Evolutionary conservation across 2,329 filamentous ascomycete genomes (phyloP), one percentile per base, ranked within the genome.

Genomic region (Aspergillus novofumigatus): DNA sequence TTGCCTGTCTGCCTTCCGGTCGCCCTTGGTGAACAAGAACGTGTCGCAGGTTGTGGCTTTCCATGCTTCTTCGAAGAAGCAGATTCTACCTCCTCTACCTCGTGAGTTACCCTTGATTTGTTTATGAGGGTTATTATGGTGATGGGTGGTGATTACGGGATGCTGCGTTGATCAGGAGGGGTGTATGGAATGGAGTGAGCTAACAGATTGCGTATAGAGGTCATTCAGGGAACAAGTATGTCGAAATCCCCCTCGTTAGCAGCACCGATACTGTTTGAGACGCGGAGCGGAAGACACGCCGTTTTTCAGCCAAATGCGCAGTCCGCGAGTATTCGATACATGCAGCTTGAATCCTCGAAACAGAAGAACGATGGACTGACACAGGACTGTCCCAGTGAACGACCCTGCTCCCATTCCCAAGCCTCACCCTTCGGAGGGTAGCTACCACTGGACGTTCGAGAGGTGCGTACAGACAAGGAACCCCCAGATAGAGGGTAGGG

Each of bases 371-470:
- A 7, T 23, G 11, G 21, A 41, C 38, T 52, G 35, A 52, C 50
- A 35, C 9, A 21, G 25, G 50, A 38, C 23, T 41, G 14, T 29
- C 3, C 9, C 56, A 89, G 91, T 92, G 72, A 99, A 99, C 79
- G 92, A 97, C 71, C 85, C 94, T 55, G 89, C 85, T 32, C 85
- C 85, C 42, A 77, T 96, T 25, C 92, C 92, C 49, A 73, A 84
- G 23, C 78, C 90, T 53, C 85, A 83, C 66, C 86, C 93, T 45
- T 81, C 86, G 55, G 91, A 99, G 79, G 94, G 94, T 68, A 95
- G 90, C 77, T 99, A 97, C 82, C 94, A 99, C 84, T 99, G 94
- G 94, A 90, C 89, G 59, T 96, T 96, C 71, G 94, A 99, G 83
- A 81, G 86, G 83, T 85, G 72, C 56, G 68, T 67, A 38, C 35